Evolutionary conservation across 331 rosid species (phyloP), one percentile per base, ranked within the genome.

Genomic region (Cydonia oblonga): DNA sequence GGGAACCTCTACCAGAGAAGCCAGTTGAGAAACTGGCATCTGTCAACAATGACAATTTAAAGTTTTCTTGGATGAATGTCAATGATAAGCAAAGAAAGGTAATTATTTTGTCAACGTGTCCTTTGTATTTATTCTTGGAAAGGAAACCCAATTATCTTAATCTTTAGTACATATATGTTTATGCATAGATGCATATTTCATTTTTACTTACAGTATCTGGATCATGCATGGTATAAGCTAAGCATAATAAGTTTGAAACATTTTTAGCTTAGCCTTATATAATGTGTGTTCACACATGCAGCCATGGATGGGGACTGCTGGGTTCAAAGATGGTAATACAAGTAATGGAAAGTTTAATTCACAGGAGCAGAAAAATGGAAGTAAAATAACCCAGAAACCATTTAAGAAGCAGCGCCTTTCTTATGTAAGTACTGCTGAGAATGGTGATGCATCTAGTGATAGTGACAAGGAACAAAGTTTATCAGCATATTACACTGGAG

Each of bases 1-100:
- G 99, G 99, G 99, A 95, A 81, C 99, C 99, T 75, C 73, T 95
- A 76, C 88, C 85, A 2, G 97, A 87, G 80, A 93, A 81, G 81
- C 83, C 85, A 15, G 87, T 71, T 58, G 89, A 83, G 65, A 83
- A 60, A 63, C 78, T 81, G 54, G 77, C 83, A 73, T 75, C 83
- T 56, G 51, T 64, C 74, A 78, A 75, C 72, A 84, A 76, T 67
- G 81, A 79, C 61, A 42, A 79, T 68, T 69, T 62, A 23, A 91
- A 91, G 57, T 86, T 77, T 74, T 83, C 86, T 51, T 91, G 99
- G 97, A 42, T 63, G 66, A 78, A 84, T 70, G 56, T 44, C 24
- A 84, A 75, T 35, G 87, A 79, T 69, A 91, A 80, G 81, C 90
- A 90, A 77, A 88, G 83, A 83, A 95, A 88, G 99, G 99, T 90